Evolutionary conservation across 2,329 filamentous ascomycete species (phyloP), one percentile per base, ranked within the genome.

Genomic region (Clonostachys rosea): DNA sequence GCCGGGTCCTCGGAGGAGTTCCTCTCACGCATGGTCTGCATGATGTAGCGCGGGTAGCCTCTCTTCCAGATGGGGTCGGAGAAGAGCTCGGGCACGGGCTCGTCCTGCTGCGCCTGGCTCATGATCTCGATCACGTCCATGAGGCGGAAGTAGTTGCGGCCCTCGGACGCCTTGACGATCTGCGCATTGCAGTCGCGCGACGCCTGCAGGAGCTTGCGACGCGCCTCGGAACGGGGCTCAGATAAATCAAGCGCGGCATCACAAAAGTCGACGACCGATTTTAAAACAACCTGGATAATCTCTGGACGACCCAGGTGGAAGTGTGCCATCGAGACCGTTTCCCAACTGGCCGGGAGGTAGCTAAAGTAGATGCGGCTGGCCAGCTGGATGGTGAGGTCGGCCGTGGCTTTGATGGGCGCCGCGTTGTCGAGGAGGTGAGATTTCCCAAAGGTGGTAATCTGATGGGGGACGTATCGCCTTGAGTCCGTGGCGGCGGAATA

Each of bases 301-400:
- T 51, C 49, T 9, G 39, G 45, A 17, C 47, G 45, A 4, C 47
- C 47, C 2, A 42, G 42, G 16, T 43, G 47, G 45, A 49, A 49
- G 2, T 42, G 45, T 6, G 42, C 34, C 17, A 47, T 44, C 11
- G 37, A 43, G 40, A 50, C 42, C 14, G 49, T 45, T 18, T 50
- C 49, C 3, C 43, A 40, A 9, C 45, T 34, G 3, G 48, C 50
- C 8, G 24, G 14, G 35, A 42, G 48, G 37, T 48, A 46, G 40
- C 39, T 45, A 44, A 3, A 41, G 43, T 37, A 48, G 40, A 7
- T 16, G 43, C 36, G 13, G 18, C 5, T 14, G 8, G 40, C 47
- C 12, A 48, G 42, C 47, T 42, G 43, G 20, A 34, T 6, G 13
- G 45, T n/a, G 10, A 45, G 6, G 10, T 48, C 36, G 47, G 18